phyloP scores from a whole-genome alignment of 352 stramenopile genomes.

The Pythium folliculosum region DNA sequence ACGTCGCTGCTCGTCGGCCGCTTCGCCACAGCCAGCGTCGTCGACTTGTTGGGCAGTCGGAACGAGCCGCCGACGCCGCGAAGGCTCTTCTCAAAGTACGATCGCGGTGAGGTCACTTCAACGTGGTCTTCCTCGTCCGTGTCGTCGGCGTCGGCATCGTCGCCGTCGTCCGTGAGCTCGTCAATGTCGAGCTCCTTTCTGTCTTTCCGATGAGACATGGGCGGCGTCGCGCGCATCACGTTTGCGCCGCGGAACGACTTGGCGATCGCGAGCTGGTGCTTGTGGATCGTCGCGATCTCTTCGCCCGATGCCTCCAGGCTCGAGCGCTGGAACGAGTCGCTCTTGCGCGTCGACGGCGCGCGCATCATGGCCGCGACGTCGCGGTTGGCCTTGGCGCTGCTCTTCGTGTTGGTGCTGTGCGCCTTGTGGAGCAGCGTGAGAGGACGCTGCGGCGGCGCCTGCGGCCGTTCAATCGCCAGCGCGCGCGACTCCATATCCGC shows the following conservation, averaged over 20 bases:
- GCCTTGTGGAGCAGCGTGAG: slow-evolving; percentile 27
- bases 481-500: slow-evolving; percentile 61
- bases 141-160: slow-evolving; percentile 11
- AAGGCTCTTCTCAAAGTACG: slow-evolving; percentile 60
- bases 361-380: slow-evolving; percentile 35
- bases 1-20: slow-evolving; percentile 52
- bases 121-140: slow-evolving; percentile 24
- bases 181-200: slow-evolving; percentile 39
- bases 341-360: slow-evolving; percentile 37
- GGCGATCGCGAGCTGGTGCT: slow-evolving; percentile 44
- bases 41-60: slow-evolving; percentile 22
- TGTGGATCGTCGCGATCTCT: slow-evolving; percentile 40
- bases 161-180: slow-evolving; percentile 29
- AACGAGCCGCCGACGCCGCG: slow-evolving; percentile 44
- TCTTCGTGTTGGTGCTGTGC: slow-evolving; percentile 50
- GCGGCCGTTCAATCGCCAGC: slow-evolving; percentile 38
- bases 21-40: slow-evolving; percentile 25
- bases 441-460: slow-evolving; percentile 8
- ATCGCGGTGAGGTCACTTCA: slow-evolving; percentile 61
- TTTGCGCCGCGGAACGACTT: slow-evolving; percentile 36
- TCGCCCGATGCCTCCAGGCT: slow-evolving; percentile 25
- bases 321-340: slow-evolving; percentile 46
- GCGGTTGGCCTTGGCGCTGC: slow-evolving; percentile 28
- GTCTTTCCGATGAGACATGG: slow-evolving; percentile 30
- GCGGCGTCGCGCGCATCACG: slow-evolving; percentile 20